phyloP scores from a whole-genome alignment of 2,329 filamentous ascomycete genomes.

The Diaporthe citriasiana region DNA sequence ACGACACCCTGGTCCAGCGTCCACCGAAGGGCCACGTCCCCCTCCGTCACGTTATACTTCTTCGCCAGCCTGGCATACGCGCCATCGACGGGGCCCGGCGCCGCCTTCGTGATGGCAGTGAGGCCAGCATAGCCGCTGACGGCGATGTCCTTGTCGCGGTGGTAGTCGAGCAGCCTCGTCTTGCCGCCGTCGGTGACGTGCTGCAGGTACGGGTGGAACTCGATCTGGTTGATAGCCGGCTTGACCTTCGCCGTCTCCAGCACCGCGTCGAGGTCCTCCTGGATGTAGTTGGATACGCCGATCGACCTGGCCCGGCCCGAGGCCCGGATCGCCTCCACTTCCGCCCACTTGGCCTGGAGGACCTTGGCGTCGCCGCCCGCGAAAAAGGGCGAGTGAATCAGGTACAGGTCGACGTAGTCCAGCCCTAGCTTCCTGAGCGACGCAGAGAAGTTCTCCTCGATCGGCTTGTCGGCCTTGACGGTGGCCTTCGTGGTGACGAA shows the following conservation, averaged over 20 bases:
- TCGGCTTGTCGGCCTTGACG: constrained; percentile 47
- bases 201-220: constrained; percentile 79
- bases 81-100: constrained; percentile 54
- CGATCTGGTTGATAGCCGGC: constrained; percentile 81
- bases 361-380: constrained; percentile 49
- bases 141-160: constrained; percentile 55
- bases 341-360: constrained; percentile 69
- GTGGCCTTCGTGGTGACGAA: constrained; percentile 41
- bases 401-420: constrained; percentile 70
- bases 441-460: constrained; percentile 64
- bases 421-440: constrained; percentile 74
- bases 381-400: constrained; percentile 37
- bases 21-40: constrained; percentile 69
- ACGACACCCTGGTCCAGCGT: constrained; percentile 68
- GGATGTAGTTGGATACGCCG: constrained; percentile 79
- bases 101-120: constrained; percentile 51
- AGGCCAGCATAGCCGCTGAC: constrained; percentile 50
- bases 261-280: constrained; percentile 64
- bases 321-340: constrained; percentile 73
- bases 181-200: constrained; percentile 52
- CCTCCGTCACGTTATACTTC: constrained; percentile 68
- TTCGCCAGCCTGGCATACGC: constrained; percentile 53
- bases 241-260: constrained; percentile 68
- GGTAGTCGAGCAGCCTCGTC: constrained; percentile 51
- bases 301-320: constrained; percentile 75